Conservation (phyloP, 257 asterid genomes). For the Solanum corneliomulleri region DNA sequence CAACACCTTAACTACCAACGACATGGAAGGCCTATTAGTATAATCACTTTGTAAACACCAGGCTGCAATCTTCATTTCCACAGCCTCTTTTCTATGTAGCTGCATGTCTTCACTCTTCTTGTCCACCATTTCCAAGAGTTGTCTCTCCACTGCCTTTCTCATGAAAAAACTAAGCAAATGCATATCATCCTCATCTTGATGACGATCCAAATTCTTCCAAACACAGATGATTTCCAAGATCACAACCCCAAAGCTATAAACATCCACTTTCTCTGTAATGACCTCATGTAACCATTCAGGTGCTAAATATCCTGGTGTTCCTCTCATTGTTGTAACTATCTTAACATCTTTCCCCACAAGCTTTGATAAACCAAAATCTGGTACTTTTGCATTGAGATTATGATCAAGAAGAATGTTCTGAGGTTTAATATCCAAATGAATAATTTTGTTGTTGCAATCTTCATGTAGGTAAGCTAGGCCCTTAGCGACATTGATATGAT, state of each 20-base stretch:
- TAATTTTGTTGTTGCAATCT: constrained; percentile 14
- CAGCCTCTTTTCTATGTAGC: too few relatives aligned
- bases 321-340: constrained; percentile 14
- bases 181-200: neutral
- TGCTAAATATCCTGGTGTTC: constrained; percentile 16
- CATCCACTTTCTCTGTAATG: constrained; percentile 12
- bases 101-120: neutral
- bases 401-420: neutral
- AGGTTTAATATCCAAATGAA: constrained; percentile 17
- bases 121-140: constrained; percentile 8
- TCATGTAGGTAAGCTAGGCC: constrained; percentile 16
- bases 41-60: constrained; percentile 15
- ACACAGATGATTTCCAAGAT: constrained; percentile 9
- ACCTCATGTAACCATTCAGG: constrained; percentile 9
- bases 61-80: constrained; percentile 11
- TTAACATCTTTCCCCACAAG: constrained; percentile 7
- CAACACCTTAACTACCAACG: too few relatives aligned
- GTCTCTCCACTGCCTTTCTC: neutral
- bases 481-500: neutral
- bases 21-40: constrained; percentile 14
- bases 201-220: constrained; percentile 10
- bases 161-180: constrained; percentile 9
- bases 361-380: constrained; percentile 16
- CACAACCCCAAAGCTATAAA: constrained; percentile 15
- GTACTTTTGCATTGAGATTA: constrained; percentile 14